Evolutionary conservation across 345 rosid species (phyloP), one percentile per base, ranked within the genome.

Genomic region (Eucalyptus pauciflora): DNA sequence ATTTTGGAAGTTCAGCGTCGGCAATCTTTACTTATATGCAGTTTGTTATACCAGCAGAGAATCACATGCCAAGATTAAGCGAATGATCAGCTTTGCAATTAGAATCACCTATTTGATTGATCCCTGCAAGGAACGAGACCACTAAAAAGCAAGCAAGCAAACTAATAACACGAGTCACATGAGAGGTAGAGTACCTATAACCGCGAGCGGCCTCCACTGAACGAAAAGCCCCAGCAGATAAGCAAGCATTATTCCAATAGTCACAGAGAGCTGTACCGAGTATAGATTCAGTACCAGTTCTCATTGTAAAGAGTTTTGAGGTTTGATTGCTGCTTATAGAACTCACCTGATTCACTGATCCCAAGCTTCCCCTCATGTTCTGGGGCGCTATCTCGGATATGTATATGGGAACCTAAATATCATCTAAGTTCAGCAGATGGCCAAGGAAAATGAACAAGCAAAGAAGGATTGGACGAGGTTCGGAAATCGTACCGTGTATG

Each of bases 161-260:
- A 12, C 29, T 31, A 86, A 5, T 20, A 52, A 6, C 6, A 8
- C 9, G 18, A 86, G 43, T 31, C 14, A 6, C 62, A 4, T 18
- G 17, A 86, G 67, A 95, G 50, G 91, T 91, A 88, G 31, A 80
- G 92, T 96, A 97, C 99, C 99, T 22, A 97, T 60, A 90, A 96
- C 96, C 31, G 99, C 99, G 83, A 98, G 98, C 88, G 92, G 91
- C 91, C 99, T 97, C 99, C 99, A 98, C 50, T 93, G 94, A 90
- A 96, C 91, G 92, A 95, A 95, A 90, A 97, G 94, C 86, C 97
- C 98, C 88, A 97, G 94, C 90, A 97, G 89, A 94, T 98, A 97
- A 67, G 99, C 99, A 91, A 98, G 89, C 99, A 98, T 91, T 91
- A 98, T 98, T 90, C 99, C 99, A 90, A 97, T 92, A 81, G 99